Evolutionary conservation across 768 basidiomycete species (phyloP).

Genomic region (Tremella mesenterica): DNA sequence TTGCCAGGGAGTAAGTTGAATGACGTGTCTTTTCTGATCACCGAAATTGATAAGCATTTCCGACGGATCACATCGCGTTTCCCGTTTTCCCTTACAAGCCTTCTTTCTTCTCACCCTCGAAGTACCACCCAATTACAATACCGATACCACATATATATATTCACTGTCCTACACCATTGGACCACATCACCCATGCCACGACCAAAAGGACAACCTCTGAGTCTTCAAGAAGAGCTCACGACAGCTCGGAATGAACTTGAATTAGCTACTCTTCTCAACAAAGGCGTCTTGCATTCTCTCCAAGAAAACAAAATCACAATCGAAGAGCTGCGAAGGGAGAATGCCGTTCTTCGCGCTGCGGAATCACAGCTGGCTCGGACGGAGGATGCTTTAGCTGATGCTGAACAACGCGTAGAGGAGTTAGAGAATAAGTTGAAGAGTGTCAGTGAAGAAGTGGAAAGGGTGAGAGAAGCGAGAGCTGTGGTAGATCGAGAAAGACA

Average conservation of each 20-base stretch:
- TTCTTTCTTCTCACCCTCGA: no score
- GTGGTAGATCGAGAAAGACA: not conserved
- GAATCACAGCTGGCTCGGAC: constrained; percentile 23
- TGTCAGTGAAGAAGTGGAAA: no score
- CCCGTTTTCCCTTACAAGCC: no score
- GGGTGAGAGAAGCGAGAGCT: not conserved
- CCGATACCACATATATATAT: no score
- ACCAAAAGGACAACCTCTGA: constrained; percentile 8
- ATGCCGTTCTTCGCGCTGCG: constrained; percentile 21
- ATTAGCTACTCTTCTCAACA: constrained; percentile 31
- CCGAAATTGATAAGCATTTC: no score
- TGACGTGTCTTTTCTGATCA: no score
- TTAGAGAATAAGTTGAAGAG: not conserved
- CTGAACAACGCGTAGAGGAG: not conserved
- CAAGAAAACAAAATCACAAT: constrained; percentile 30
- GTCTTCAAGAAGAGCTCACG: not conserved
- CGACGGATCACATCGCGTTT: no score
- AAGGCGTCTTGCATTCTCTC: constrained; percentile 30
- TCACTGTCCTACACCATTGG: no score
- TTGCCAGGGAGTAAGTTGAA: no score
- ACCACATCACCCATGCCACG: constrained; percentile 12
- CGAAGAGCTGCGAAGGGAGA: constrained; percentile 31
- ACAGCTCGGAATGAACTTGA: constrained; percentile 25
- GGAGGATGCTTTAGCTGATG: constrained; percentile 16
- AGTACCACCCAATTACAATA: no score